Evolutionary conservation across 345 rosid genomes (phyloP), one percentile per base, ranked within the genome.

Genomic region (Acer yangbiense): DNA sequence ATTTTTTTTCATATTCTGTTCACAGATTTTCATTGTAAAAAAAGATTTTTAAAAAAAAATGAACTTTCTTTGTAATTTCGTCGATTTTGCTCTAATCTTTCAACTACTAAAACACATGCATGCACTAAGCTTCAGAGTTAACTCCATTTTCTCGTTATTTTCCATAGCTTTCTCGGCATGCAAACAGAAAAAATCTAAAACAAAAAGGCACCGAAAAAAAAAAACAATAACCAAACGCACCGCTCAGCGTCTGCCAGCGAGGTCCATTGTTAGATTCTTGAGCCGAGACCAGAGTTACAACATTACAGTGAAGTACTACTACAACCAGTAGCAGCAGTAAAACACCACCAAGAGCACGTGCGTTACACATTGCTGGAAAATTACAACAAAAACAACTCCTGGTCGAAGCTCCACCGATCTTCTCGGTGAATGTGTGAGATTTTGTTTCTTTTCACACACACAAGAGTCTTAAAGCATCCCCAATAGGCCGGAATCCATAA

Each of bases 211-310:
- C 46, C 46, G 6, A 41, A 41, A 41, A 27, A 27, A 27, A 27
- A 27, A 27, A 48, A 32, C 39, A 44, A 4, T 6, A 32, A 32
- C 39, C 5, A 61, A 21, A 77, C 82, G 29, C 25, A 91, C 94
- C 94, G 16, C 68, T 77, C 43, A 89, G 83, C 13, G 95, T 91
- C 68, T 67, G 78, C 93, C 93, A 91, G 63, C 63, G 84, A 75
- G 82, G 79, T 62, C 66, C 48, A 14, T 80, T 52, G 62, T 77
- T 78, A 82, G 95, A 82, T 91, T 84, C 85, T 80, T 87, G 89
- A 89, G 90, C 92, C 43, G 83, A 83, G 82, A 90, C 88, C 72
- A 82, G 80, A 78, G 85, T 73, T 72, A 85, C 9, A 29, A 79
- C 70, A 20, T 85, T 48, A 46, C 64, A 77, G 71, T 79, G 75